Evolutionary conservation across 2,329 filamentous ascomycete species (phyloP).

Genomic region (Corinectria fuckeliana): DNA sequence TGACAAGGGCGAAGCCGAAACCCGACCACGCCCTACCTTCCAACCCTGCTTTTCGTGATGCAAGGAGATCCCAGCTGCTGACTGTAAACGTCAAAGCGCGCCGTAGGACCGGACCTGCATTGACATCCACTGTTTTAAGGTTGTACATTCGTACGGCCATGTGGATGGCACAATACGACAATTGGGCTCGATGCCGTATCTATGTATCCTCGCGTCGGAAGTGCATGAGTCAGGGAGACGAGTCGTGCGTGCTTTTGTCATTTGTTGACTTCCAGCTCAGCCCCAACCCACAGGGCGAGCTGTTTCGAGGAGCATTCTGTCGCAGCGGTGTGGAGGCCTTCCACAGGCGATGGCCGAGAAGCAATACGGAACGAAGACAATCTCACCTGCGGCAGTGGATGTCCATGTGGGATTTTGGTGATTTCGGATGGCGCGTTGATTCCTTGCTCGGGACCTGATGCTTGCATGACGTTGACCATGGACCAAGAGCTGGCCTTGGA

Average conservation of each 20-base stretch:
- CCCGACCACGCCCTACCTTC: neutral
- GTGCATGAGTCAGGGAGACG: neutral
- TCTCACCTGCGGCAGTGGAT: neutral
- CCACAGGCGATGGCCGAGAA: neutral
- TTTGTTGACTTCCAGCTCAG: neutral
- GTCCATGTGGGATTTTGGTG: neutral
- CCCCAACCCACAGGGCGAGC: neutral
- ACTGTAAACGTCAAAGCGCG: conserved; percentile 5
- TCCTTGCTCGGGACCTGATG: neutral
- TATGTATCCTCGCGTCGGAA: neutral
- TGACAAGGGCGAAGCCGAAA: conserved; percentile 3
- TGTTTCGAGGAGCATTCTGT: neutral
- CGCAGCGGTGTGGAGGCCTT: conserved; percentile 1
- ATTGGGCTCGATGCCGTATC: neutral
- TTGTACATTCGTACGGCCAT: conserved; percentile 1
- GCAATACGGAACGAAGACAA: conserved; percentile 3
- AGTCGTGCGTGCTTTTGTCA: neutral
- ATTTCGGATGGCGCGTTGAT: neutral
- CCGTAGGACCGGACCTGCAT: neutral
- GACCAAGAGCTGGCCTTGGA: neutral
- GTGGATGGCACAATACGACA: neutral
- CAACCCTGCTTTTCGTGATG: neutral
- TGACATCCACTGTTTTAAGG: conserved; percentile 4
- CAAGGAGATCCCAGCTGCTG: conserved; percentile 1
- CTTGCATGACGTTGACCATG: neutral